Base-by-base conservation (phyloP, 2,329 filamentous ascomycete species). In the Aspergillus floridensis region DNA sequence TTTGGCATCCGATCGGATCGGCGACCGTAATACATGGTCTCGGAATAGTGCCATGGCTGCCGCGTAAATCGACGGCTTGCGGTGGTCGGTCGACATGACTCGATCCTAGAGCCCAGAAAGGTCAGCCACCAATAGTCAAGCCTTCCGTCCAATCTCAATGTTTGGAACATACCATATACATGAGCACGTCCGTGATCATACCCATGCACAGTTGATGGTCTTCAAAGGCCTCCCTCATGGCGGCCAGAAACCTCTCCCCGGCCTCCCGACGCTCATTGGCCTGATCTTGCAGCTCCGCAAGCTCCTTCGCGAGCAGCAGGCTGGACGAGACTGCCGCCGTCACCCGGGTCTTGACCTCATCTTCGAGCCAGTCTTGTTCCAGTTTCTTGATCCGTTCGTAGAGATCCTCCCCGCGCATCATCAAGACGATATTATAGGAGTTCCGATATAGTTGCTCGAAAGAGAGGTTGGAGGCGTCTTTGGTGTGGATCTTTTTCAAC, bases 381-480 rank as follows among this genome's bases (percentile, higher is more conserved):
- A 96, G 92, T 2, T 86, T 79, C 67, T 88, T 89, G 52, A 98
- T 92, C 10, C 85, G 83, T 5, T 89, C 84, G 76, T 98, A 98
- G 1, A 99, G 82, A 11, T 88, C 81, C 35, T 90, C 86, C 26
- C 93, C 93, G 66, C 92, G 89, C 78, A 93, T 96, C 76, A 89
- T 90, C 38, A 97, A 79, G 1, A 98, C 93, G 21, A 98, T 91
- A 74, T 95, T 93, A 78, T 99, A 99, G 5, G 92, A 91, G 57
- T 90, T 90, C 59, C 95, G 89, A 77, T 99, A 99, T 0, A 99
- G 85, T 70, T 96, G 90, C 75, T 99, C 95, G 79, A 97, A 99
- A 1, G 93, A 96, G 2, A 99, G 85, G 16, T 84, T 83, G 10
- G 92, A 96, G 61, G 92, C 92, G 73, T 96, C 95, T 74, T 96